These are phyloP conservation scores for Royoungia palumana DNA, from an alignment of 768 basidiomycete genomes.

Conservation along the genomic window DNA sequence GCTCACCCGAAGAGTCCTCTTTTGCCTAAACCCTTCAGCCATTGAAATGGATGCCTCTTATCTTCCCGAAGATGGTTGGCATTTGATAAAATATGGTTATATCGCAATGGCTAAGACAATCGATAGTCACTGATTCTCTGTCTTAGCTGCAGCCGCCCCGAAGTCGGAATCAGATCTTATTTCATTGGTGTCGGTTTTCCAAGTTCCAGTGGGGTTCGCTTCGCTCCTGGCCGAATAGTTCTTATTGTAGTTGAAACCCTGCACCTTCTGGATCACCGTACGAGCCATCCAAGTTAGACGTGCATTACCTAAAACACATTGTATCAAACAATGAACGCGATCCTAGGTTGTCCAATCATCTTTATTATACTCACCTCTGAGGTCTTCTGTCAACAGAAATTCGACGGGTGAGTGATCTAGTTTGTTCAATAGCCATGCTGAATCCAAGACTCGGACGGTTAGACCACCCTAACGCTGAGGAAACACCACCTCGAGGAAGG, in stretches of 20 bases:
- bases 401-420: slow-evolving; percentile 7
- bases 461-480: slow-evolving; percentile 1
- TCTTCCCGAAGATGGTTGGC: too few relatives aligned
- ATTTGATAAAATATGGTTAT: too few relatives aligned
- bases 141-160: too few relatives aligned
- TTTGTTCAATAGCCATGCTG: slow-evolving; percentile 1
- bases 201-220: too few relatives aligned
- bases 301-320: slow-evolving; percentile 27
- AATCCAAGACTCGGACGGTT: too few relatives aligned
- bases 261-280: slow-evolving; percentile 20
- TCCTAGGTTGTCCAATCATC: background rate
- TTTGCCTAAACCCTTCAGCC: too few relatives aligned
- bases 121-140: too few relatives aligned
- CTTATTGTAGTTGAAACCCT: slow-evolving; percentile 14
- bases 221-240: slow-evolving; percentile 7
- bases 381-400: background rate
- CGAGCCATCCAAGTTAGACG: slow-evolving; percentile 30
- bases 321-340: slow-evolving; percentile 18
- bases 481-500: slow-evolving; percentile 6
- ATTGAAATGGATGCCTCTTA: too few relatives aligned
- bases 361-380: too few relatives aligned
- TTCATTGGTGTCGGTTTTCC: slow-evolving; percentile 38
- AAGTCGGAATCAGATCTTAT: slow-evolving; percentile 29
- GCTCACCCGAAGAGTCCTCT: too few relatives aligned
- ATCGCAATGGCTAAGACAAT: background rate